Evolutionary conservation across 371 early-diverging fungal species (phyloP).

Genomic region (Encephalitozoon hellem): DNA sequence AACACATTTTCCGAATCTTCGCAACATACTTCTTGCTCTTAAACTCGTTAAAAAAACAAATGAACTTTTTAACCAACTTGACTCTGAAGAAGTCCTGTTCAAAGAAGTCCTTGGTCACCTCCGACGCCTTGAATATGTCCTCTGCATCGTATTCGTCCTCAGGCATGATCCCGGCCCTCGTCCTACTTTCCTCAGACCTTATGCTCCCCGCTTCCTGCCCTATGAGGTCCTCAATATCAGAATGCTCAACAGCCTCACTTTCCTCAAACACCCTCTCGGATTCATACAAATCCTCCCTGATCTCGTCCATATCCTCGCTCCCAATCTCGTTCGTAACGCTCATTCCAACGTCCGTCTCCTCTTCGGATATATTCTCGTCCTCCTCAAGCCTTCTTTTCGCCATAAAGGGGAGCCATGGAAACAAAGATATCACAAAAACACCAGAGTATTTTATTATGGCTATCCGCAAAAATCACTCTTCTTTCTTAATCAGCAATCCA

Average conservation of each 20-base stretch:
- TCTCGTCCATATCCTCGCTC: neutral
- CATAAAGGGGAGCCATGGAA: neutral
- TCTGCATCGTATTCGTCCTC: conserved; percentile 10
- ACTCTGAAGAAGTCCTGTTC: conserved; percentile 12
- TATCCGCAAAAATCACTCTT: neutral
- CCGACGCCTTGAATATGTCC: neutral
- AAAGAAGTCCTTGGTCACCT: conserved; percentile 23
- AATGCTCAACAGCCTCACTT: conserved; percentile 26
- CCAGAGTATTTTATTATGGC: neutral
- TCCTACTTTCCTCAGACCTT: neutral
- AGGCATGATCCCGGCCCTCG: neutral
- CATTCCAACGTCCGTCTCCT: neutral
- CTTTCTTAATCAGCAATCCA: neutral
- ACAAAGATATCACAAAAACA: neutral
- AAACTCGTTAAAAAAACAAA: conserved; percentile 43
- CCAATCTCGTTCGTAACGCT: neutral
- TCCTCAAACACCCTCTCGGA: conserved; percentile 22
- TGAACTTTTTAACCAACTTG: conserved; percentile 29
- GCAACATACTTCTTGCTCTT: conserved; percentile 52
- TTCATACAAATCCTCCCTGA: neutral
- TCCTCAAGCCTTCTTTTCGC: conserved; percentile 7
- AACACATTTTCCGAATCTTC: conserved; percentile 57
- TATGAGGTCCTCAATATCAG: conserved; percentile 5
- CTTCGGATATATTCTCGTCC: neutral
- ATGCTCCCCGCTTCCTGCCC: neutral